Conservation (phyloP, 805 yeast genomes). For the Pichia gijzeniarum region DNA sequence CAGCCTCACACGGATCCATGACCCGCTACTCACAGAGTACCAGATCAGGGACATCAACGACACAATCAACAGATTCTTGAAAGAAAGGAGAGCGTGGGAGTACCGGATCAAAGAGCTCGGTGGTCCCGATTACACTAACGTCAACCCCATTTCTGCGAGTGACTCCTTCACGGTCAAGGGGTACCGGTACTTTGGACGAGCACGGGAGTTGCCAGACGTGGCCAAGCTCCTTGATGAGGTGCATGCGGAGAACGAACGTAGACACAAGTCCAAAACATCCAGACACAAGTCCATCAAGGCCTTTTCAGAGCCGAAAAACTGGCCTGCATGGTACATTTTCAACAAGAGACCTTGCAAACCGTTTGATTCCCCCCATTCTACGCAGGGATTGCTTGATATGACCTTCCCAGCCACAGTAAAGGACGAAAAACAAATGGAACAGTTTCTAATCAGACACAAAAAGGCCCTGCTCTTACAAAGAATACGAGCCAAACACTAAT, state of each 20-base stretch:
- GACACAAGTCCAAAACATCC: slow-evolving; percentile 8
- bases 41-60: slow-evolving; percentile 73
- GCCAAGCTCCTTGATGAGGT: slow-evolving; percentile 37
- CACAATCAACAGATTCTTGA: slow-evolving; percentile 55
- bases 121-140: slow-evolving; percentile 53
- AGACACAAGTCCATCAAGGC: neutral
- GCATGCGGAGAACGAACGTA: slow-evolving; percentile 17
- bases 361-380: neutral
- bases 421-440: neutral
- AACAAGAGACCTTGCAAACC: neutral
- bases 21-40: slow-evolving; percentile 46
- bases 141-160: neutral
- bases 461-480: slow-evolving; percentile 1
- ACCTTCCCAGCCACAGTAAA: neutral
- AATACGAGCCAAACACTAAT: neutral
- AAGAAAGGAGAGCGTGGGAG: slow-evolving; percentile 76
- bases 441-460: slow-evolving; percentile 2
- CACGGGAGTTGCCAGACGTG: slow-evolving; percentile 73
- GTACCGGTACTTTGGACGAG: slow-evolving; percentile 76
- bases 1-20: slow-evolving; percentile 58
- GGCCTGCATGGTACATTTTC: too few species aligned
- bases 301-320: neutral
- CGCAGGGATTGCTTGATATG: too few species aligned
- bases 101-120: slow-evolving; percentile 61
- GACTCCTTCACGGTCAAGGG: slow-evolving; percentile 35